Evolutionary conservation across 768 basidiomycete species (phyloP).

Genomic region (Phallus indusiatus): DNA sequence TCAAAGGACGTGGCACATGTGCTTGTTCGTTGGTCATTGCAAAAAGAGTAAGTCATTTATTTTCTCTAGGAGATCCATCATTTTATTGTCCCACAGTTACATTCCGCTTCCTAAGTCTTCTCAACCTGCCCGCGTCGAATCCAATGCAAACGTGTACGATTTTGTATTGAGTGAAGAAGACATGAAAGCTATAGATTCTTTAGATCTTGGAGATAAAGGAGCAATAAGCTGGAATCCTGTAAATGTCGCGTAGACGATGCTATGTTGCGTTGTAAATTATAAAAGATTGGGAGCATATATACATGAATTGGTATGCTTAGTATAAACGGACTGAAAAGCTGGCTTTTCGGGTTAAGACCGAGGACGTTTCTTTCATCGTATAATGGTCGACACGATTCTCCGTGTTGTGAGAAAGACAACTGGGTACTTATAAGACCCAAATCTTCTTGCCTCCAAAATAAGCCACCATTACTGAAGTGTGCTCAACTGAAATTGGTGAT

Average conservation of each 20-base stretch:
- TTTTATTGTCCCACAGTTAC: conserved; percentile 36
- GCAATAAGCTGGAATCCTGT: conserved; percentile 83
- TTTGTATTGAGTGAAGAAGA: conserved; percentile 63
- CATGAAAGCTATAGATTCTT: conserved; percentile 49
- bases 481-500: no score
- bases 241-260: conserved; percentile 23
- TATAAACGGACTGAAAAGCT: no score
- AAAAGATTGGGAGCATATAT: no score
- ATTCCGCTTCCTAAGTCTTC: conserved; percentile 79
- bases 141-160: conserved; percentile 67
- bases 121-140: conserved; percentile 56
- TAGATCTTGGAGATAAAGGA: conserved; percentile 68
- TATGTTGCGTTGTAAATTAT: no score
- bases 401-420: no score
- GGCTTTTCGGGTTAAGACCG: no score
- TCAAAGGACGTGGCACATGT: conserved; percentile 65
- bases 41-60: conserved; percentile 49
- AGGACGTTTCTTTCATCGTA: no score
- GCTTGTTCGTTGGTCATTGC: conserved; percentile 84
- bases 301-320: no score
- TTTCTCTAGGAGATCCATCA: not conserved
- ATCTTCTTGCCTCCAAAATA: no score
- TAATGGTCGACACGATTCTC: no score
- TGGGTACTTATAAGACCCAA: no score
- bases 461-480: no score